Percentiles rank a stretch among this genome's conserved stretches.
These are phyloP conservation scores for Colletotrichum sp. DNA, from an alignment of 2,329 filamentous ascomycete genomes.

Conservation along the genomic window DNA sequence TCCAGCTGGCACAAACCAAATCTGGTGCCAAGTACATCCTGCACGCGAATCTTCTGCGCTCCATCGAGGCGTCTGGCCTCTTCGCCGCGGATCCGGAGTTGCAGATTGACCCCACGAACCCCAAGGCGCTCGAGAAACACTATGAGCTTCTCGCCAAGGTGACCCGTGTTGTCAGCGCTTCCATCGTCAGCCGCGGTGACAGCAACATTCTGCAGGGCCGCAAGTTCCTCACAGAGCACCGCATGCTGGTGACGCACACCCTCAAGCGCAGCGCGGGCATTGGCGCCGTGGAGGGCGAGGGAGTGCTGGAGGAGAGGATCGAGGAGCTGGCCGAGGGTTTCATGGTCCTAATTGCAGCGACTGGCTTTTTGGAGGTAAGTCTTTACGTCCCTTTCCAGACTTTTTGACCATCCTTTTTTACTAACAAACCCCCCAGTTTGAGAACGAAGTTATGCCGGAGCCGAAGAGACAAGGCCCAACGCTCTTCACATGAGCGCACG, in stretches of 20 bases:
- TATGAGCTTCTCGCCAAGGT: constrained; percentile 84
- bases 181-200: constrained; percentile 79
- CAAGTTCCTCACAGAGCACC: constrained; percentile 81
- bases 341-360: constrained; percentile 81
- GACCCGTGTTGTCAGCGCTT: constrained; percentile 80
- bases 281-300: constrained; percentile 51
- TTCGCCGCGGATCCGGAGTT: constrained; percentile 93
- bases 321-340: constrained; percentile 84
- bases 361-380: constrained; percentile 84
- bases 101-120: constrained; percentile 76
- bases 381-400: not conserved
- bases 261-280: constrained; percentile 90
- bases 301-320: constrained; percentile 64
- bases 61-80: constrained; percentile 80
- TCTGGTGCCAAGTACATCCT: constrained; percentile 87
- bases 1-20: constrained; percentile 83
- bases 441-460: constrained; percentile 41
- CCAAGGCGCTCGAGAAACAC: constrained; percentile 76
- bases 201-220: constrained; percentile 84
- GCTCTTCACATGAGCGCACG: constrained; percentile 43
- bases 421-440: constrained; percentile 35
- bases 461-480: constrained; percentile 35
- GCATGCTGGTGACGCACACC: constrained; percentile 83
- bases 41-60: constrained; percentile 85
- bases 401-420: not conserved